Evolutionary conservation across 352 stramenopile genomes (phyloP).

Genomic region (Phytopythium mirpurense): DNA sequence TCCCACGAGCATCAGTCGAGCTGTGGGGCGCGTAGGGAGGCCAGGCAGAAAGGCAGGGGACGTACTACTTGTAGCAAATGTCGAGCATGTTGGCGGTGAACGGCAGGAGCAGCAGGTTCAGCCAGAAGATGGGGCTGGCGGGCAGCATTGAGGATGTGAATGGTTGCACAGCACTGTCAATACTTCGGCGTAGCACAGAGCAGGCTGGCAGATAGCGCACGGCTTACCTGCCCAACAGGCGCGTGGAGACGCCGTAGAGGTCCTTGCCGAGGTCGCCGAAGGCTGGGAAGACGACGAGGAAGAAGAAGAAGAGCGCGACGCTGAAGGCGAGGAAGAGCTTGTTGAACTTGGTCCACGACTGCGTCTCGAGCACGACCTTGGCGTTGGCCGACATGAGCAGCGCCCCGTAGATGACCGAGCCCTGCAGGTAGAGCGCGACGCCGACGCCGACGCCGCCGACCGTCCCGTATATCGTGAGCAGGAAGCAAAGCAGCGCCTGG

Average conservation of each 20-base stretch:
- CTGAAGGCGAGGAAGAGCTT: conserved; percentile 47
- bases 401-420: conserved; percentile 61
- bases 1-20: conserved; percentile 6
- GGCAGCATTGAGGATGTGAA: neutral
- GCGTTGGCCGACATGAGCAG: conserved; percentile 72
- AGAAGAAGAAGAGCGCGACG: conserved; percentile 54
- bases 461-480: conserved; percentile 42
- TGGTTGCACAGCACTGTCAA: too few relatives aligned
- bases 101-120: conserved; percentile 58
- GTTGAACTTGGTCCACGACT: conserved; percentile 78
- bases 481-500: conserved; percentile 61
- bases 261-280: conserved; percentile 45
- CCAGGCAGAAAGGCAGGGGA: too few relatives aligned
- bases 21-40: too few relatives aligned
- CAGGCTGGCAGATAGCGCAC: neutral
- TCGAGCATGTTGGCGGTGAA: conserved; percentile 56
- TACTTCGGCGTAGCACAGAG: too few relatives aligned
- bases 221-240: conserved; percentile 44
- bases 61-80: conserved; percentile 66
- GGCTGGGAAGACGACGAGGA: conserved; percentile 54
- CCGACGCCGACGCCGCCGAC: conserved; percentile 29
- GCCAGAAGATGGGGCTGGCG: conserved; percentile 57
- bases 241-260: conserved; percentile 44
- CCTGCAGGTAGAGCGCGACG: conserved; percentile 49
- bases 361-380: conserved; percentile 72